Percentiles rank a stretch among this genome's conserved stretches.
These are phyloP conservation scores for Diplotaxis tenuifolia DNA, from an alignment of 345 rosid species.

Conservation along the genomic window DNA sequence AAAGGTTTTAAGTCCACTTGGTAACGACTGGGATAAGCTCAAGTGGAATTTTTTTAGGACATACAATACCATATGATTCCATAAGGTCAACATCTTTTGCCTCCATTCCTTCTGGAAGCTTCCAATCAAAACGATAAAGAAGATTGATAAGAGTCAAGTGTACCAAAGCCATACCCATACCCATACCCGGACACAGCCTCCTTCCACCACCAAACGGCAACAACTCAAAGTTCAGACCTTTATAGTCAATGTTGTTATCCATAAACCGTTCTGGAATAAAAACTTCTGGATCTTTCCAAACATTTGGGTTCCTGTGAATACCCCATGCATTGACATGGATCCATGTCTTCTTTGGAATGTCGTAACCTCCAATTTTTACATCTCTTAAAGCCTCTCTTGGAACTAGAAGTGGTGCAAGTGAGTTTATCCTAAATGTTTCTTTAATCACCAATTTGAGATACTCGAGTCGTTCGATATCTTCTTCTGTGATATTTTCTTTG, in stretches of 20 bases:
- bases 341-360: constrained; percentile 30
- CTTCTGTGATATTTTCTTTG: constrained; percentile 19
- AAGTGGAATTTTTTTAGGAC: constrained; percentile 57
- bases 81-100: constrained; percentile 49
- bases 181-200: constrained; percentile 56
- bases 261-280: constrained; percentile 33
- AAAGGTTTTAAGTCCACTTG: constrained; percentile 23
- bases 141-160: constrained; percentile 51
- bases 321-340: constrained; percentile 17
- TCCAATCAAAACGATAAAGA: constrained; percentile 49
- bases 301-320: constrained; percentile 42
- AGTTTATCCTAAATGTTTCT: constrained; percentile 13
- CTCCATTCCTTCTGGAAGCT: constrained; percentile 43
- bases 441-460: constrained; percentile 24
- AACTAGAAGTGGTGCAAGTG: constrained; percentile 19
- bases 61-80: constrained; percentile 44
- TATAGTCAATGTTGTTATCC: constrained; percentile 38
- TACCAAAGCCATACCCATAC: constrained; percentile 40
- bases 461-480: constrained; percentile 22
- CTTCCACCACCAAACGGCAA: constrained; percentile 63
- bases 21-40: constrained; percentile 27
- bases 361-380: not conserved
- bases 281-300: constrained; percentile 28
- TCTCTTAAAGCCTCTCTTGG: constrained; percentile 28
- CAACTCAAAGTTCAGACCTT: constrained; percentile 48